These are phyloP conservation scores for Cicer bijugum DNA, from an alignment of 306 rosid genomes.

Conservation along the genomic window DNA sequence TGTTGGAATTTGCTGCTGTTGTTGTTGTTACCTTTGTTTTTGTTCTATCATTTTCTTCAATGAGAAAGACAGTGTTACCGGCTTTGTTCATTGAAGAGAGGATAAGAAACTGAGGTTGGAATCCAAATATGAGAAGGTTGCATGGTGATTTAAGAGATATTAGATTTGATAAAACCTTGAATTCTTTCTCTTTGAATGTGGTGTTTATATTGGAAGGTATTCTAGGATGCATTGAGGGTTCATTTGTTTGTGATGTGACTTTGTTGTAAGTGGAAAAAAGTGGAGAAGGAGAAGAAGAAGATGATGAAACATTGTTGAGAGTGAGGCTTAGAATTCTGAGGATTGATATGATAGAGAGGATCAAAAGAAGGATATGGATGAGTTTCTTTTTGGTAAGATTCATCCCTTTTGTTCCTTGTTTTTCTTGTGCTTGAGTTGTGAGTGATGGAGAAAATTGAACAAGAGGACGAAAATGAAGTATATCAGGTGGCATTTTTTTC, in stretches of 20 bases:
- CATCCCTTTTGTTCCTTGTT: slow-evolving; percentile 61
- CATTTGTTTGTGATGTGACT: slow-evolving; percentile 22
- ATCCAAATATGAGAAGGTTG: slow-evolving; percentile 87
- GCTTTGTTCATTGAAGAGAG: slow-evolving; percentile 72
- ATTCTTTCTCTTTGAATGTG: slow-evolving; percentile 63
- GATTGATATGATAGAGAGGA: slow-evolving; percentile 66
- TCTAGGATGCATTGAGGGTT: slow-evolving; percentile 43
- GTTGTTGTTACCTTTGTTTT: slow-evolving; percentile 41
- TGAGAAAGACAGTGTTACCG: slow-evolving; percentile 79
- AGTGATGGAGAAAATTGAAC: slow-evolving; percentile 52
- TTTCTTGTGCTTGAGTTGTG: slow-evolving; percentile 44
- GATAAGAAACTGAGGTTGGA: slow-evolving; percentile 63
- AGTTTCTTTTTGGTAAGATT: slow-evolving; percentile 62
- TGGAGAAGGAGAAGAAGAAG: slow-evolving; percentile 48
- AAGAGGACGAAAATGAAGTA: slow-evolving; percentile 58
- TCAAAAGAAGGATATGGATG: slow-evolving; percentile 65
- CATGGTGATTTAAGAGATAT: slow-evolving; percentile 72
- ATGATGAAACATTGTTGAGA: slow-evolving; percentile 57
- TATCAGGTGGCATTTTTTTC: slow-evolving; percentile 65
- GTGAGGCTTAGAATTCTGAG: slow-evolving; percentile 68
- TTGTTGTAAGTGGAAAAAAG: slow-evolving; percentile 25
- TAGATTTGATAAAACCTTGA: slow-evolving; percentile 61
- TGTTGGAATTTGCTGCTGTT: slow-evolving; percentile 53
- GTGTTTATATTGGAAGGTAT: slow-evolving; percentile 44
- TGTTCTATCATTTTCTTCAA: slow-evolving; percentile 57